Evolutionary conservation across 2,329 filamentous ascomycete genomes (phyloP).

Genomic region (Metarhizium humberi): DNA sequence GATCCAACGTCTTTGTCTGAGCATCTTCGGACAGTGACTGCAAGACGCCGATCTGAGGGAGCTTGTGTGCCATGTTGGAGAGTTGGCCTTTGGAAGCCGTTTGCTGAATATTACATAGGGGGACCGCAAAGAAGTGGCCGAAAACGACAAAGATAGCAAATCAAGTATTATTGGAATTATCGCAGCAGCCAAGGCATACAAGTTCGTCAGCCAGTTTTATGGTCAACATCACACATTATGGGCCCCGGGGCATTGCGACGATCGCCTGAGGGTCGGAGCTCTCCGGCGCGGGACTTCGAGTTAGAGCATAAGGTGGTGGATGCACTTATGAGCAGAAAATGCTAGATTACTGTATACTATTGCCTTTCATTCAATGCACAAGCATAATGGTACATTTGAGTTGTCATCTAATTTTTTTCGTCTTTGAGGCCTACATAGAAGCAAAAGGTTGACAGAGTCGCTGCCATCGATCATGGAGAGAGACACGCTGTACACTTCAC

Average conservation of each 20-base stretch:
- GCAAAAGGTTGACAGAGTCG: no score
- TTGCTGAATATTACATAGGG: not conserved
- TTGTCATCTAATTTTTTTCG: not conserved
- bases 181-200: not conserved
- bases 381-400: not conserved
- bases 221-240: not conserved
- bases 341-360: not conserved
- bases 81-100: not conserved
- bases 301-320: not conserved
- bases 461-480: no score
- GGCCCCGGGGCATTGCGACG: slow-evolving; percentile 15
- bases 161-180: no score
- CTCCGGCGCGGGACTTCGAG: slow-evolving; percentile 10
- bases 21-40: slow-evolving; percentile 43
- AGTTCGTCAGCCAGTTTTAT: not conserved
- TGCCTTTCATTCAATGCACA: not conserved
- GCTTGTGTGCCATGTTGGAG: slow-evolving; percentile 13
- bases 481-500: not conserved
- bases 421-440: no score
- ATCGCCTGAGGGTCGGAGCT: slow-evolving; percentile 12
- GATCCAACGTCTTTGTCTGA: slow-evolving; percentile 55
- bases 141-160: no score
- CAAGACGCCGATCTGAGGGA: slow-evolving; percentile 52
- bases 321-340: not conserved
- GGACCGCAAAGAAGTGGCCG: not conserved